Conservation (phyloP, 306 rosid species). For the Parietaria judaica region DNA sequence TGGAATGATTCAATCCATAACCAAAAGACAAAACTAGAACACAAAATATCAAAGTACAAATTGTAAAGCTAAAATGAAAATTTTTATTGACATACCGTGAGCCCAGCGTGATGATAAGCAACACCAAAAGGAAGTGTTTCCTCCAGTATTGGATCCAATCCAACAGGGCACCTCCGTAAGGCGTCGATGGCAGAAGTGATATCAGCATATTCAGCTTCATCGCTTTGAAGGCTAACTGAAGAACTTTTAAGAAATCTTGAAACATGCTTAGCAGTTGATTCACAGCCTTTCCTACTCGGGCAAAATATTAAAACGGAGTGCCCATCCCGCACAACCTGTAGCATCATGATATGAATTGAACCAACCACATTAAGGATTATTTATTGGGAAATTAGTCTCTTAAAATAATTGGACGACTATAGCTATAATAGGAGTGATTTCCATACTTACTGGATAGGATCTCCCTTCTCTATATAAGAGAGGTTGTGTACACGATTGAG, state of each 20-base stretch:
- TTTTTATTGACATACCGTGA: constrained; percentile 52
- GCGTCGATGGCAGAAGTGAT: constrained; percentile 61
- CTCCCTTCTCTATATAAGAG: no score
- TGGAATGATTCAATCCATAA: background rate
- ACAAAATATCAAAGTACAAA: background rate
- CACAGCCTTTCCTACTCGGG: constrained; percentile 95
- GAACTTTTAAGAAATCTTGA: constrained; percentile 65
- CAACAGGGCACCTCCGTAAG: constrained; percentile 74
- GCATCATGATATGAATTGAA: constrained; percentile 9
- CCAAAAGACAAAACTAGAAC: constrained; percentile 9
- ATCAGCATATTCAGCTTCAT: constrained; percentile 55
- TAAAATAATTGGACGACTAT: no score
- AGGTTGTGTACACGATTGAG: no score
- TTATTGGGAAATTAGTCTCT: no score
- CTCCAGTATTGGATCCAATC: constrained; percentile 79
- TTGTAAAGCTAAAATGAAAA: constrained; percentile 15
- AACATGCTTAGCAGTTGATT: constrained; percentile 89
- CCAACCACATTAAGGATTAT: background rate
- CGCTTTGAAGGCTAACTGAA: constrained; percentile 30
- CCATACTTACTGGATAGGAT: no score
- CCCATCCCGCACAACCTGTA: constrained; percentile 94
- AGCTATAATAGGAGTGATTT: no score
- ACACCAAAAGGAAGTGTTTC: constrained; percentile 88
- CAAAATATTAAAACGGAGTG: constrained; percentile 91
- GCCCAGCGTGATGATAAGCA: constrained; percentile 99